Conservation (phyloP, 169 alveolate species). For the Ichthyophthirius multifiliis region DNA sequence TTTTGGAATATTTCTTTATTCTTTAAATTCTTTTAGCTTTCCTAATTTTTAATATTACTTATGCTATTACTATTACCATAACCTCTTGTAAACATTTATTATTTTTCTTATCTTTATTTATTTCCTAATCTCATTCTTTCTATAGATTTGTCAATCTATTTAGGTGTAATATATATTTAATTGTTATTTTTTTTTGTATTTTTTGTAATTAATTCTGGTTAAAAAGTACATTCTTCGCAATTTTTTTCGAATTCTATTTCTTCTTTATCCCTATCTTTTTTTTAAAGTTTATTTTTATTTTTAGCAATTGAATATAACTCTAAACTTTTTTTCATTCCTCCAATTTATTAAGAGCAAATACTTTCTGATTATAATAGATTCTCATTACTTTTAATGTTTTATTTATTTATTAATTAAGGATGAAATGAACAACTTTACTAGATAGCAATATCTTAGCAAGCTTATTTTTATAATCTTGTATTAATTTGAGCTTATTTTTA, state of each 20-base stretch:
- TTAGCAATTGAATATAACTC: conserved; percentile 22
- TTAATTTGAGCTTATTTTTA: conserved; percentile 20
- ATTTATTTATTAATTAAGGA: conserved; percentile 2
- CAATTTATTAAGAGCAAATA: not conserved
- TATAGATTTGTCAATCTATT: conserved; percentile 37
- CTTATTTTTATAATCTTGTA: conserved; percentile 10
- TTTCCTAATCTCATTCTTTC: conserved; percentile 36
- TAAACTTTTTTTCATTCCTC: not conserved
- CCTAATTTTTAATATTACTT: not conserved
- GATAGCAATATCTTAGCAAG: not conserved
- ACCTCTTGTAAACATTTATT: conserved; percentile 26
- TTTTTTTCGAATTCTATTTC: conserved; percentile 42
- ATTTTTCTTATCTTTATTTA: conserved; percentile 31
- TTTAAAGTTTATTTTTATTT: not conserved
- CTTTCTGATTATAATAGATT: not conserved
- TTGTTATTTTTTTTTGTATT: not conserved
- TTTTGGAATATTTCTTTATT: not conserved
- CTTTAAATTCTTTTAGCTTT: not conserved
- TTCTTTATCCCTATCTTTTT: conserved; percentile 13
- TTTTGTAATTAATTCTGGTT: conserved; percentile 6
- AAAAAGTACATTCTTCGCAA: conserved; percentile 35
- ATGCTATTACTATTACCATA: conserved; percentile 1
- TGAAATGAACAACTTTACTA: conserved; percentile 17
- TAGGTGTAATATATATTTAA: not conserved
- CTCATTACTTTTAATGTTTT: conserved; percentile 6